Conservation (phyloP, 495 filamentous ascomycete species). For the Bacidia rubella region DNA sequence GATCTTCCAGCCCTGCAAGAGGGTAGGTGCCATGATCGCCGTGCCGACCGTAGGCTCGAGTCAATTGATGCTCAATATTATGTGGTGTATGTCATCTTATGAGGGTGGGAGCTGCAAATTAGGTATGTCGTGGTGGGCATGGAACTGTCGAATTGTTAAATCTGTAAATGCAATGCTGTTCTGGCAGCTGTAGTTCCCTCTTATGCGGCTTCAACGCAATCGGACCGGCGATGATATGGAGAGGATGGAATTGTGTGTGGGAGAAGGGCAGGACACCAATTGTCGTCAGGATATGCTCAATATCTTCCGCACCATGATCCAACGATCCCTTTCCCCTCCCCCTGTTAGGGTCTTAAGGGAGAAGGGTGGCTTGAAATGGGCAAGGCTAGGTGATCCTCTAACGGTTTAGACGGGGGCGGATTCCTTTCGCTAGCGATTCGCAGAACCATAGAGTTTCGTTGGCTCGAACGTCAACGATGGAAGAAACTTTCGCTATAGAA, state of each 20-base stretch:
- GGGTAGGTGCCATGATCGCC: slow-evolving; percentile 13
- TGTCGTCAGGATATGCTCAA: background rate
- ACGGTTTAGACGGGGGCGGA: background rate
- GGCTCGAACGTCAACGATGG: background rate
- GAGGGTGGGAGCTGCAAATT: too few relatives aligned
- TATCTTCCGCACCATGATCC: background rate
- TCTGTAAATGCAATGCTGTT: too few relatives aligned
- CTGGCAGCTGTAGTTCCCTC: too few relatives aligned
- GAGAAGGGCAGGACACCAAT: background rate
- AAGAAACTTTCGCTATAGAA: background rate
- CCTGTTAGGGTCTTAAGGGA: background rate
- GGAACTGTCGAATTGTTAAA: too few relatives aligned
- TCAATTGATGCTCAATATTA: background rate
- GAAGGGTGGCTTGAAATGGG: background rate
- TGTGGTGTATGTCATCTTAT: too few relatives aligned
- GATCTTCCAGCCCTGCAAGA: slow-evolving; percentile 14
- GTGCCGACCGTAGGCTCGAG: background rate
- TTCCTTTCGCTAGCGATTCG: background rate
- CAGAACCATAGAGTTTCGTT: background rate
- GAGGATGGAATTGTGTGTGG: background rate
- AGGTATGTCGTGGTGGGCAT: too few relatives aligned
- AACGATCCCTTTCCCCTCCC: background rate
- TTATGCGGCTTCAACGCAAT: background rate
- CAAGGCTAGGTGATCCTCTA: background rate
- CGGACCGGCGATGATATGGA: background rate